Base-by-base conservation (phyloP, 345 rosid species). In the Turnera subulata region DNA sequence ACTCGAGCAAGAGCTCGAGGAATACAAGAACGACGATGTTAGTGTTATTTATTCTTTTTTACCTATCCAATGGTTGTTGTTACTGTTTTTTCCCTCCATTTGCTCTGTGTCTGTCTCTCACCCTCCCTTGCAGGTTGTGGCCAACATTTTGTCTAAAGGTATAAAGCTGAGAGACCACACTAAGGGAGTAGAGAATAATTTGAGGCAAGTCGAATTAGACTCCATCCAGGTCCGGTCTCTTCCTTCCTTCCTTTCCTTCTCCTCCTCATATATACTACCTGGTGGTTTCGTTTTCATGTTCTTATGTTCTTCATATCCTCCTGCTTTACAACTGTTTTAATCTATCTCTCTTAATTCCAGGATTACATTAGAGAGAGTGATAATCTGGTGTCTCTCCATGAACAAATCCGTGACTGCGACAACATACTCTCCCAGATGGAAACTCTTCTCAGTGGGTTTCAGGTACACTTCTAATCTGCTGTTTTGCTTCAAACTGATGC, bases 201-300 rank as follows among this genome's bases (percentile, higher is more conserved):
- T 93, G 26, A 80, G 95, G 16, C 85, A 93, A 73, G 92, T 89
- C 56, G 96, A 89, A 69, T 76, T 87, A 79, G 99, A 93, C 61
- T 89, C 99, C 1, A 81, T 93, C 61, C 84, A 89, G 96, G 99
- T 93, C n/a, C n/a, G n/a, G n/a, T n/a, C n/a, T n/a, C n/a, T n/a
- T n/a, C n/a, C n/a, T n/a, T n/a, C n/a, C n/a, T n/a, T n/a, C n/a
- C n/a, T n/a, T n/a, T n/a, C n/a, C n/a, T n/a, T n/a, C n/a, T n/a
- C n/a, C n/a, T n/a, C n/a, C n/a, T n/a, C n/a, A n/a, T n/a, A n/a
- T n/a, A n/a, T n/a, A n/a, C n/a, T n/a, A n/a, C n/a, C n/a, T n/a
- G n/a, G n/a, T n/a, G n/a, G n/a, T n/a, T n/a, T n/a, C n/a, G n/a
- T n/a, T n/a, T n/a, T n/a, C n/a, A n/a, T n/a, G n/a, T n/a, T n/a